Evolutionary conservation across 2,329 filamentous ascomycete genomes (phyloP).

Genomic region (Sphaerulina vaccinii): DNA sequence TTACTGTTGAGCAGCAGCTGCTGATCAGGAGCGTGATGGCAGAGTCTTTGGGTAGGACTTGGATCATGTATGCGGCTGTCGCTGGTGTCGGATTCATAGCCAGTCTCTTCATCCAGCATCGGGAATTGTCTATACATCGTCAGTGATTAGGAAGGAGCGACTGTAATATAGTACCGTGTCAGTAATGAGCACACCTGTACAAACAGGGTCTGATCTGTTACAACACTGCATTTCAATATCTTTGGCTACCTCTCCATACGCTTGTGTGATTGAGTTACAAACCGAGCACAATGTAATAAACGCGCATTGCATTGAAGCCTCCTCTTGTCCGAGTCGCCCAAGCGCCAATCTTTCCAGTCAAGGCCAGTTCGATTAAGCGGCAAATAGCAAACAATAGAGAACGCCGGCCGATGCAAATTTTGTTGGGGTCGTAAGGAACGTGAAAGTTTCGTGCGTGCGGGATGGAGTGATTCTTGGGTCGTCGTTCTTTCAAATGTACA

Average conservation of each 20-base stretch:
- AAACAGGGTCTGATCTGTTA: not conserved
- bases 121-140: too few relatives aligned
- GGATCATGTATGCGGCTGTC: too few relatives aligned
- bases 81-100: too few relatives aligned
- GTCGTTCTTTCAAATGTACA: not conserved
- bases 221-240: not conserved
- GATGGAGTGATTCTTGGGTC: not conserved
- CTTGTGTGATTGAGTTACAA: not conserved
- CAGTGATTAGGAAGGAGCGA: too few relatives aligned
- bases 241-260: not conserved
- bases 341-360: not conserved
- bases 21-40: too few relatives aligned
- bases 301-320: not conserved
- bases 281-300: not conserved
- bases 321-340: not conserved
- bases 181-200: too few relatives aligned
- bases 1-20: too few relatives aligned
- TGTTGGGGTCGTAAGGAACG: not conserved
- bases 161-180: too few relatives aligned
- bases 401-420: not conserved
- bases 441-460: not conserved
- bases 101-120: too few relatives aligned
- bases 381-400: not conserved
- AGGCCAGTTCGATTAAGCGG: not conserved
- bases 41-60: too few relatives aligned